phyloP scores from a whole-genome alignment of 371 early-diverging fungal species.

The Saksenaea oblongispora region DNA sequence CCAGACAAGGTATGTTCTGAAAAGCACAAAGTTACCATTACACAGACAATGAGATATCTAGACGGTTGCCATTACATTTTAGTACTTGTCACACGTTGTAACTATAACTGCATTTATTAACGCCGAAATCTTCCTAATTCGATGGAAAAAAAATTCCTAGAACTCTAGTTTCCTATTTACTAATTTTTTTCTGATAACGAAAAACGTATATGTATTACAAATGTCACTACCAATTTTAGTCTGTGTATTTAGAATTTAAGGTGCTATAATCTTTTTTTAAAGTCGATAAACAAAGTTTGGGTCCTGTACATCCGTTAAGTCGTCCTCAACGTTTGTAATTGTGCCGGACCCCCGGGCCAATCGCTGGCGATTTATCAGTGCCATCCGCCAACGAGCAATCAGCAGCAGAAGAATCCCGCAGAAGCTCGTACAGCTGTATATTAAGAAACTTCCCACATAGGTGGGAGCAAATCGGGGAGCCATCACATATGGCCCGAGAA shows the following conservation, averaged over 20 bases:
- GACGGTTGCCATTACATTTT: too few relatives aligned
- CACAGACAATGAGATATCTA: too few relatives aligned
- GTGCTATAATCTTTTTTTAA: background rate
- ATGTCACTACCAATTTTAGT: too few relatives aligned
- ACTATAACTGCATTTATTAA: too few relatives aligned
- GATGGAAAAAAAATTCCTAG: too few relatives aligned
- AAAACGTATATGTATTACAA: too few relatives aligned
- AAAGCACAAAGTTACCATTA: too few relatives aligned
- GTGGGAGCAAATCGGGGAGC: conserved; percentile 20
- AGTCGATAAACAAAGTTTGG: conserved; percentile 30
- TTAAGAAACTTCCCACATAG: conserved; percentile 38
- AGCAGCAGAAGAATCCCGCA: conserved; percentile 19
- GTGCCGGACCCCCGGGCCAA: background rate
- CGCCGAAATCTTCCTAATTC: too few relatives aligned
- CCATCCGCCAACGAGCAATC: conserved; percentile 27
- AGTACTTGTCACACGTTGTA: too few relatives aligned
- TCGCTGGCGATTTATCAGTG: conserved; percentile 14
- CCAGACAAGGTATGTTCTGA: too few relatives aligned
- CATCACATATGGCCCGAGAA: conserved; percentile 29
- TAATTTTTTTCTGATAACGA: too few relatives aligned
- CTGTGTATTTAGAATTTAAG: background rate
- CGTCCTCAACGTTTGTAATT: conserved; percentile 24
- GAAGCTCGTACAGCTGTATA: conserved; percentile 19
- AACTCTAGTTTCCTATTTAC: too few relatives aligned
- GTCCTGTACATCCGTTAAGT: conserved; percentile 22